Base-by-base conservation (phyloP, 2,329 filamentous ascomycete species). In the Aspergillus sp. region DNA sequence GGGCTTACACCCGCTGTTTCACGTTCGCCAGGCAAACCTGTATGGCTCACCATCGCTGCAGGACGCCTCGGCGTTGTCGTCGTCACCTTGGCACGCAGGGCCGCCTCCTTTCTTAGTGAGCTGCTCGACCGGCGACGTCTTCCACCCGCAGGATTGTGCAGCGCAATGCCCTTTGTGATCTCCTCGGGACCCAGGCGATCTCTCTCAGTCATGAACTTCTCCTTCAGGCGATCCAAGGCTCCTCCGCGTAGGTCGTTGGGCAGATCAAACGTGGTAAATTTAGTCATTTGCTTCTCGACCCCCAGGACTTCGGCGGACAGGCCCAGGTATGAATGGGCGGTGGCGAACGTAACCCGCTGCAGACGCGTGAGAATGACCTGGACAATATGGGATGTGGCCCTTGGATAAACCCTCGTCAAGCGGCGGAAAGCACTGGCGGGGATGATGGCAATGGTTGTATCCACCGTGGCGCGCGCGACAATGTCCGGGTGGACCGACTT, bases 391-490 rank as follows among this genome's bases (percentile, higher is more conserved):
- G 91, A 82, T 2, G 91, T 95, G 7, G 93, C 88, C 63, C 93
- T 93, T 7, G 91, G 91, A 48, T 96, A 98, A 15, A 95, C 80
- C 51, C 85, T 78, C 31, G 93, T 98, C 32, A 98, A 68, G 6
- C 93, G 79, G 33, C 86, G 78, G 49, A 98, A 98, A 3, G 91
- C 93, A 53, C 86, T 94, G 1, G 91, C 91, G 1, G 93, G 93
- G 36, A 98, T 98, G 42, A 98, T 93, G 4, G 91, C 91, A 59
- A 98, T 95, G 0, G 93, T 98, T 0, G 91, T 98, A 54, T 98
- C 93, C 15, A 93, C 82, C 11, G 86, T 93, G 4, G 91, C 91
- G 43, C 91, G 75, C n/a, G 89, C 91, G 43, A 98, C 86, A 41
- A 98, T 91, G 52, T 98, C 91, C 8, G 91, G 91, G 60, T 98